Conservation (phyloP, 208 protist species). For the Leishmania gerbilli region DNA sequence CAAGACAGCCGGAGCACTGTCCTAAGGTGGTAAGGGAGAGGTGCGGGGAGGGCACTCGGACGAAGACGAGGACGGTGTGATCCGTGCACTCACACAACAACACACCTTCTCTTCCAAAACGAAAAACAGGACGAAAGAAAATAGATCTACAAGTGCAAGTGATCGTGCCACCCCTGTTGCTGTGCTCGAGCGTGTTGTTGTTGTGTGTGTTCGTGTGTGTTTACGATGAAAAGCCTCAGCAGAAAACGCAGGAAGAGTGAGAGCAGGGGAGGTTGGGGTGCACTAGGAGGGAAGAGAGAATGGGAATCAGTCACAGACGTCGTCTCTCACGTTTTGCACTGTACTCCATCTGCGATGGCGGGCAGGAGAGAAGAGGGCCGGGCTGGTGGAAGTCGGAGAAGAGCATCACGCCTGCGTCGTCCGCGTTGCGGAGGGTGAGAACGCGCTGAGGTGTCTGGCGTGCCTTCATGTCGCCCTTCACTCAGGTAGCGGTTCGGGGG, state of each 20-base stretch:
- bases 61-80: background rate
- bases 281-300: background rate
- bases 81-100: background rate
- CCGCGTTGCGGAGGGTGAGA: background rate
- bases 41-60: background rate
- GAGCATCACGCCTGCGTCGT: background rate
- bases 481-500: background rate
- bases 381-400: background rate
- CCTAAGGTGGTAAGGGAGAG: constrained; percentile 2
- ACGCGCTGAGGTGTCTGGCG: background rate
- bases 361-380: background rate
- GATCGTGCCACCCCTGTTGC: background rate
- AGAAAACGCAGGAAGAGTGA: background rate
- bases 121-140: constrained; percentile 2
- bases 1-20: background rate
- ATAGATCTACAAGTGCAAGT: background rate
- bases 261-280: background rate
- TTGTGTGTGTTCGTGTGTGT: background rate
- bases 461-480: background rate
- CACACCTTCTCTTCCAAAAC: constrained; percentile 3
- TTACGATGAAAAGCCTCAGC: background rate
- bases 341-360: background rate
- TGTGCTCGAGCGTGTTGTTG: background rate
- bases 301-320: background rate
- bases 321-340: background rate